phyloP scores from a whole-genome alignment of 306 rosid species.

The Inga oerstediana region DNA sequence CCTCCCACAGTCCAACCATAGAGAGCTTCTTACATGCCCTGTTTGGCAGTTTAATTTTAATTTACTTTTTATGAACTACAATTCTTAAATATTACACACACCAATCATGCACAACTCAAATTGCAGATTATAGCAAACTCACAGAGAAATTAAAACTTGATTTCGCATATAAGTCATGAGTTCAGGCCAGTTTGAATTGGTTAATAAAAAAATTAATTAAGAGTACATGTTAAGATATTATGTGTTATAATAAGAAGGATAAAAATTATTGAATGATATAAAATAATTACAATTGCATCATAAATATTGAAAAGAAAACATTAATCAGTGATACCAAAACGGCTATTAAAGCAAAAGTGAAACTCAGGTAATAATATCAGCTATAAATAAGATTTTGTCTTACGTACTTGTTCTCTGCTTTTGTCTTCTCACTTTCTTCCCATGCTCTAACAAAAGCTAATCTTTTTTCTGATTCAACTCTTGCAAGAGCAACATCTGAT shows the following conservation, averaged over 20 bases:
- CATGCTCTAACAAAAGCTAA: slow-evolving; percentile 81
- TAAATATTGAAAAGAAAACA: too few species aligned
- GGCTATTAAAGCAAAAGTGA: background rate
- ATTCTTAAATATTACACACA: too few species aligned
- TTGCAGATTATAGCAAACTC: background rate
- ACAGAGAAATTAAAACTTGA: too few species aligned
- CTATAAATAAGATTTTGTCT: background rate
- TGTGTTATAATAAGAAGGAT: background rate
- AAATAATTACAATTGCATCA: too few species aligned
- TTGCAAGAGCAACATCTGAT: slow-evolving; percentile 62
- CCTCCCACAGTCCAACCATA: slow-evolving; percentile 70
- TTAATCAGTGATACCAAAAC: background rate
- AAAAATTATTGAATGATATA: background rate
- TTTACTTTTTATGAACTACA: slow-evolving; percentile 1
- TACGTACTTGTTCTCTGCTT: slow-evolving; percentile 66
- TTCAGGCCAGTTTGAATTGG: too few species aligned
- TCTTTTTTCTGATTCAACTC: slow-evolving; percentile 69
- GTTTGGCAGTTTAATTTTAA: slow-evolving; percentile 1
- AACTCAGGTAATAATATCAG: background rate
- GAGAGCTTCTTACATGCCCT: slow-evolving; percentile 74
- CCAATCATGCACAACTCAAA: too few species aligned
- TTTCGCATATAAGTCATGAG: background rate
- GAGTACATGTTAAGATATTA: too few species aligned
- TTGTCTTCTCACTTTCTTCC: slow-evolving; percentile 90
- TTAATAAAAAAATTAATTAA: too few species aligned